Conservation (phyloP, 2,329 filamentous ascomycete species). For the Curvularia lunata region DNA sequence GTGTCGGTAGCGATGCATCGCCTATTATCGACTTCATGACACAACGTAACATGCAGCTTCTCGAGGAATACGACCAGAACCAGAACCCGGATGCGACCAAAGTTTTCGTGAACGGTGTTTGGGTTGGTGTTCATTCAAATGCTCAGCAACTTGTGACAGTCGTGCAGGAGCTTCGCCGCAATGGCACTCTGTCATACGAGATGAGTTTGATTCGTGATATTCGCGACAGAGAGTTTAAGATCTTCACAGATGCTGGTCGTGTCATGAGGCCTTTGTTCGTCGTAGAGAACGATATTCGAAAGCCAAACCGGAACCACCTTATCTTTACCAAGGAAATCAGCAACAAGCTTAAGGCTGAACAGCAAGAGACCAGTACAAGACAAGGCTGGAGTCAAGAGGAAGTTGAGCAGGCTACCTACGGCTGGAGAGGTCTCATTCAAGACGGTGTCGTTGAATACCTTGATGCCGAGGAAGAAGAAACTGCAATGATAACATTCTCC, state of each 20-base stretch:
- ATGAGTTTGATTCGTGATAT: conserved; percentile 96
- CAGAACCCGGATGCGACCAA: conserved; percentile 90
- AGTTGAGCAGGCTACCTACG: conserved; percentile 68
- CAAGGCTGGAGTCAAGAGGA: conserved; percentile 64
- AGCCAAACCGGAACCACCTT: conserved; percentile 75
- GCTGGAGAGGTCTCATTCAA: conserved; percentile 86
- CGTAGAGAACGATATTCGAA: conserved; percentile 82
- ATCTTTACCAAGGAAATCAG: conserved; percentile 83
- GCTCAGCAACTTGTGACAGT: conserved; percentile 82
- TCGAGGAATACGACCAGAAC: conserved; percentile 80
- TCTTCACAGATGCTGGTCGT: conserved; percentile 95
- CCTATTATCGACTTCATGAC: conserved; percentile 96
- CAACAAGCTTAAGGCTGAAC: conserved; percentile 74
- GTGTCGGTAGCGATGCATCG: conserved; percentile 87
- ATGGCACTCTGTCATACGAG: conserved; percentile 85
- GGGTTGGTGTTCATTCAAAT: conserved; percentile 94
- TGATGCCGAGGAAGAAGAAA: conserved; percentile 98
- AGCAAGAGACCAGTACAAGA: conserved; percentile 66
- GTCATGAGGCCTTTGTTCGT: conserved; percentile 94
- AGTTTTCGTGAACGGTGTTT: conserved; percentile 96
- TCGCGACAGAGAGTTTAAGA: conserved; percentile 95
- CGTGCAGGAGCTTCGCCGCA: conserved; percentile 77
- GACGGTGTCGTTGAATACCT: conserved; percentile 92
- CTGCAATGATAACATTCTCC: conserved; percentile 99
- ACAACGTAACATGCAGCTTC: conserved; percentile 90